Evolutionary conservation across 495 filamentous ascomycete species (phyloP), one percentile per base, ranked within the genome.

Genomic region (Massariosphaeria phaeospora): DNA sequence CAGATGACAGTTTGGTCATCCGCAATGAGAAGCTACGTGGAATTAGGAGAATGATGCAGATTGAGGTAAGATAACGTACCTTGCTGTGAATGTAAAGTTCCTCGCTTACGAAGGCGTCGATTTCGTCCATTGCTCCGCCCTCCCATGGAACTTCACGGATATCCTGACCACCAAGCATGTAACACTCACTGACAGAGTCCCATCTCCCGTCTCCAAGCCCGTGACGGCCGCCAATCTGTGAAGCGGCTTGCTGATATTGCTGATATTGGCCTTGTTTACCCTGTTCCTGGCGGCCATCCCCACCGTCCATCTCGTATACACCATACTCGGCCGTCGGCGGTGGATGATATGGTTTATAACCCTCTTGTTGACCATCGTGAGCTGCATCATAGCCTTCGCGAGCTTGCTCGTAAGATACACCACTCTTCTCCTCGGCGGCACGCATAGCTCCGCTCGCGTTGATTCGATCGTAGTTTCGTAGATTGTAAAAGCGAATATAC

Each of bases 21-120:
- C 48, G 91, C 91, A 66, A 97, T 91, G 57, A 96, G 79, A 30
- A 96, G 79, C 75, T 80, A 50, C 35, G 31, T 29, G 12, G 3
- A 18, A 40, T 58, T 48, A 55, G 51, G 9, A 11, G 7, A 36
- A 18, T 40, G 13, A 12, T n/a, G 0, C 43, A 11, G 21, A 27
- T 25, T 12, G 5, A 38, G 13, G 6, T 6, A n/a, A 15, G 25
- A 18, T 7, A 15, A 48, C 72, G 59, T 63, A 81, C 77, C 76
- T 97, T 97, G 62, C 84, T 84, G 72, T 97, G 91, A 52, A 96
- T 84, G 68, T 97, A 97, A 20, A 97, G 83, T 70, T 95, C 86
- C 67, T 97, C 91, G 36, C 82, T 87, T 27, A 97, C 91, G 62
- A 90, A 96, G 2, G 89, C 87, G 67, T 91, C 75, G 26, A 97